A percentile compares a stretch with the other conserved stretches of the same genome.
Conservation (phyloP, 495 filamentous ascomycete genomes). For the Penicillium pulvis region DNA sequence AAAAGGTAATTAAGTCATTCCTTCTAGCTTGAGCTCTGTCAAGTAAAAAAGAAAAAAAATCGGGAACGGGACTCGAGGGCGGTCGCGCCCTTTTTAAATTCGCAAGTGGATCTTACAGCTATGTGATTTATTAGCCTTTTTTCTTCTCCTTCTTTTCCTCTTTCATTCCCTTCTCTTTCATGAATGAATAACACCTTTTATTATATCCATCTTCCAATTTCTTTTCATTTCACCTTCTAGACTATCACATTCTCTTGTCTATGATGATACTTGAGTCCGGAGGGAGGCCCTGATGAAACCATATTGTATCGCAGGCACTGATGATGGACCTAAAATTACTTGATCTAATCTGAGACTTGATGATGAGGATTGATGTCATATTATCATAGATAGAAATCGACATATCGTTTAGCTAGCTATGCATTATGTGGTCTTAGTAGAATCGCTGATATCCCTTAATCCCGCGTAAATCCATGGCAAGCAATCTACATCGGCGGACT, state of each 20-base stretch:
- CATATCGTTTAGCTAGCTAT: background rate
- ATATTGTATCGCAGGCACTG: conserved; percentile 46
- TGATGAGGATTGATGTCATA: background rate
- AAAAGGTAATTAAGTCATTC: conserved; percentile 5
- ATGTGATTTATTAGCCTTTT: background rate
- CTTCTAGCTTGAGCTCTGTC: conserved; percentile 22
- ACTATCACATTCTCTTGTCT: conserved; percentile 8
- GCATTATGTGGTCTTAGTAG: background rate
- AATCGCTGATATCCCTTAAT: background rate
- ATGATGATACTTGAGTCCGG: conserved; percentile 49
- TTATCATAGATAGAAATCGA: background rate
- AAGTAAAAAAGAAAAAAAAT: conserved; percentile 12
- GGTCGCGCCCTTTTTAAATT: conserved; percentile 38
- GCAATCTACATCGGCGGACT: conserved; percentile 20
- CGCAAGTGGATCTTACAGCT: conserved; percentile 15
- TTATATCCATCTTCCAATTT: conserved; percentile 15
- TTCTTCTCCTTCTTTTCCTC: conserved; percentile 25
- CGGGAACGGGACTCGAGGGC: conserved; percentile 15
- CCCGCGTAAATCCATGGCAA: background rate
- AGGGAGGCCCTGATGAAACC: conserved; percentile 38
- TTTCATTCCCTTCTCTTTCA: conserved; percentile 20
- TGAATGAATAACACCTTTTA: background rate
- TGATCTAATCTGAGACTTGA: conserved; percentile 58
- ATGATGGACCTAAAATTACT: conserved; percentile 53
- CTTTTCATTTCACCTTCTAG: conserved; percentile 22